Conservation (phyloP, 352 stramenopile species). For the Halophytophthora batemanensis region DNA sequence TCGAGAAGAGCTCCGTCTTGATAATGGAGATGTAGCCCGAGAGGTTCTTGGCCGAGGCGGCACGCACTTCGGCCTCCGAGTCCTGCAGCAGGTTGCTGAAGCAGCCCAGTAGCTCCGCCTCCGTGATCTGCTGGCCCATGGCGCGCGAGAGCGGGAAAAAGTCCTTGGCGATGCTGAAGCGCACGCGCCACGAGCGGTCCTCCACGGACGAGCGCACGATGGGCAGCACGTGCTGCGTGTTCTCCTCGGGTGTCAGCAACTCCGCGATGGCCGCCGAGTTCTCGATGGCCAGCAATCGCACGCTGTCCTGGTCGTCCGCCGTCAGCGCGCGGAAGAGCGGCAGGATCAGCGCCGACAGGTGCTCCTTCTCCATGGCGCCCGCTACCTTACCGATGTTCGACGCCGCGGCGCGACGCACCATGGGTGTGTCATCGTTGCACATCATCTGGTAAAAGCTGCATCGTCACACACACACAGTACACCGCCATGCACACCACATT, state of each 20-base stretch:
- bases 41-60: slow-evolving; percentile 91
- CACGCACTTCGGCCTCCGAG: slow-evolving; percentile 91
- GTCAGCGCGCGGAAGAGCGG: slow-evolving; percentile 89
- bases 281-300: slow-evolving; percentile 91
- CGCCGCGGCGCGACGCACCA: slow-evolving; percentile 80
- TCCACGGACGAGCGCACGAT: slow-evolving; percentile 76
- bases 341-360: slow-evolving; percentile 62
- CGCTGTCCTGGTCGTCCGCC: slow-evolving; percentile 93
- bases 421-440: slow-evolving; percentile 86
- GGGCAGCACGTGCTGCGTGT: slow-evolving; percentile 69
- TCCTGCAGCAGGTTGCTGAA: slow-evolving; percentile 92
- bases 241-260: slow-evolving; percentile 71
- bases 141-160: slow-evolving; percentile 86
- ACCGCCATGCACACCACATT: slow-evolving; percentile 4
- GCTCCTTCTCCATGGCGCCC: slow-evolving; percentile 67
- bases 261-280: slow-evolving; percentile 79
- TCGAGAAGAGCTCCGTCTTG: slow-evolving; percentile 87
- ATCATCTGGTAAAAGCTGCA: slow-evolving; percentile 71
- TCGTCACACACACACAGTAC: slow-evolving; percentile 5
- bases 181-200: slow-evolving; percentile 91
- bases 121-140: slow-evolving; percentile 76
- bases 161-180: slow-evolving; percentile 93
- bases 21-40: slow-evolving; percentile 91
- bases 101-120: slow-evolving; percentile 88
- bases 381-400: slow-evolving; percentile 84